These are phyloP conservation scores for Rosa lucieae DNA, from an alignment of 306 rosid species.

Conservation along the genomic window DNA sequence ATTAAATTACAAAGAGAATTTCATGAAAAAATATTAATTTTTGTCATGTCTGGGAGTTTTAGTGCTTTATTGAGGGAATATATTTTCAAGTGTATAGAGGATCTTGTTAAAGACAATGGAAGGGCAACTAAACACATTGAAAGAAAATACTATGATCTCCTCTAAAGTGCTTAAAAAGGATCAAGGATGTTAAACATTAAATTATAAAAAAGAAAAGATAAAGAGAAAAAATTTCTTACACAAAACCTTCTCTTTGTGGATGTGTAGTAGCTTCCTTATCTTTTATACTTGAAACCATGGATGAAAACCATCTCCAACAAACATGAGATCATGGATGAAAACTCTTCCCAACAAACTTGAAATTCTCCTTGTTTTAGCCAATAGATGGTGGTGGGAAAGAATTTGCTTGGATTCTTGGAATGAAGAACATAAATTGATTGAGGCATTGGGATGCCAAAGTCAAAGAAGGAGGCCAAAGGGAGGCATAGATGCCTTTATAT, in stretches of 20 bases:
- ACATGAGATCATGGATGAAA: neutral
- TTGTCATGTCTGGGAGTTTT: too few relatives aligned
- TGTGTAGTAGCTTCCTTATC: neutral
- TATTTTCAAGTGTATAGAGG: neutral
- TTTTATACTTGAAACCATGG: neutral
- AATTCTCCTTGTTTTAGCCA: neutral
- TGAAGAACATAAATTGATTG: neutral
- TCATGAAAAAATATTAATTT: too few relatives aligned
- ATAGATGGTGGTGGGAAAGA: neutral
- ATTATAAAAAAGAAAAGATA: neutral
- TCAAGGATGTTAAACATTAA: neutral
- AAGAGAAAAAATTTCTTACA: neutral
- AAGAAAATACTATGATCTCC: neutral
- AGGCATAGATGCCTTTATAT: neutral
- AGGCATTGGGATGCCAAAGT: neutral
- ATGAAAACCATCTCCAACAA: neutral
- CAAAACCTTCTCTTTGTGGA: neutral
- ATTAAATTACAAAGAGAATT: too few relatives aligned
- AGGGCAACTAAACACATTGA: neutral
- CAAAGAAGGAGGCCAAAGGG: neutral
- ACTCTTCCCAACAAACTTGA: neutral
- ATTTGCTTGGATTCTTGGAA: neutral
- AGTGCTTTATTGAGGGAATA: too few relatives aligned
- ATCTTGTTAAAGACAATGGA: neutral
- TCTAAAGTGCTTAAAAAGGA: neutral